Base-by-base conservation (phyloP, 179 eudicot species). In the Beta corolliflora region DNA sequence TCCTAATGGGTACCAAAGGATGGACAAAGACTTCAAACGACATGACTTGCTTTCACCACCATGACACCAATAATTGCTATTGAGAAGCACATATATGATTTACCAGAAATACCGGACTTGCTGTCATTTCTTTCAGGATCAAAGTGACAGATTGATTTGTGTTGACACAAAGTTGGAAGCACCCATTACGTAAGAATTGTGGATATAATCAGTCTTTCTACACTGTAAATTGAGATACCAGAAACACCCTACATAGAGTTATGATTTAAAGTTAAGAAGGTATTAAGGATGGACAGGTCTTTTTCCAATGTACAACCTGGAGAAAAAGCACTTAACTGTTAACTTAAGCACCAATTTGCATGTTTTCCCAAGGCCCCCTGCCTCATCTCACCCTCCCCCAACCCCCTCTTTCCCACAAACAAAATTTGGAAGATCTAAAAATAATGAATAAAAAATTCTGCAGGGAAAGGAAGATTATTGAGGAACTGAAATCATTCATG, bases 291-390 rank as follows among this genome's bases (percentile, higher is more conserved):
- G 64, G 31, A 63, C 31, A 23, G 36, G 67, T 23, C 67, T 3
- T 25, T 60, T 5, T 63, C 36, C 31, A 16, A 63, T 23, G 10
- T 23, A 10, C 67, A 23, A 63, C 36, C 41, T 36, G 41, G 10
- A 23, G 36, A 60, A 16, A 16, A 56, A 56, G 15, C 19, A 56
- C 61, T 56, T 60, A n/a, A 9, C 29, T 67, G 11, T 44, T 3
- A 36, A 48, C 52, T 48, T 48, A 41, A 41, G 23, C 52, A 67
- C n/a, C 71, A 44, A 68, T 68, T 68, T 67, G 71, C 71, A 67
- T 61, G 66, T 12, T 67, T 67, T 25, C 41, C 46, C 71, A 21
- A 50, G 56, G 56, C 14, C 41, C 36, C 60, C 76, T 48, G 4
- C 58, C 9, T 36, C 41, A 11, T 21, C 60, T 19, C 21, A 46